phyloP scores from a whole-genome alignment of 768 basidiomycete genomes.

The Filobasidium wieringae region DNA sequence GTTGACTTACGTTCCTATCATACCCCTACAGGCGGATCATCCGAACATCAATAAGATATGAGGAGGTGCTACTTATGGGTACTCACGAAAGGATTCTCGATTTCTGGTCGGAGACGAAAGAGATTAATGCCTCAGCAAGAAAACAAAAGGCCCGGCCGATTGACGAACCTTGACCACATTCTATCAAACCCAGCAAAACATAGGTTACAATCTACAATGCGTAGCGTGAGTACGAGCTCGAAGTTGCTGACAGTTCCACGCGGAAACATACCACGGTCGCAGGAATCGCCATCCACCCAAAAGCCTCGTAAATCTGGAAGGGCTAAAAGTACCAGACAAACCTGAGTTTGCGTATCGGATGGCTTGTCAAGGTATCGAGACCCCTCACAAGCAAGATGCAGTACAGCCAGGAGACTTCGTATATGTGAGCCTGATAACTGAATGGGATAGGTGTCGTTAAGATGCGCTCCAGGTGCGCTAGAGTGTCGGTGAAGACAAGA shows the following conservation, averaged over 20 bases:
- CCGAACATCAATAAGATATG: background rate
- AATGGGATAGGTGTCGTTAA: conserved; percentile 36
- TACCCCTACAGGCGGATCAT: background rate
- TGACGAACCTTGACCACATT: conserved; percentile 12
- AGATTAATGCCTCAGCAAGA: background rate
- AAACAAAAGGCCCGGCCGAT: background rate
- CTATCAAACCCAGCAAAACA: conserved; percentile 26
- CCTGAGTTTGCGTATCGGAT: background rate
- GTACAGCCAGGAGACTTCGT: conserved; percentile 34
- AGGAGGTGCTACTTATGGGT: background rate
- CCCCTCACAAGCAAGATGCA: conserved; percentile 21
- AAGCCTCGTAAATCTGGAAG: conserved; percentile 33
- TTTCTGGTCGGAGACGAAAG: conserved; percentile 1
- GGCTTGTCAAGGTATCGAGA: background rate
- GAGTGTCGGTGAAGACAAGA: conserved; percentile 22
- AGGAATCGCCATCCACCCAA: conserved; percentile 35
- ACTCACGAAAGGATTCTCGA: conserved; percentile 17
- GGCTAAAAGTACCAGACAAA: conserved; percentile 9
- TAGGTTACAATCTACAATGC: conserved; percentile 24
- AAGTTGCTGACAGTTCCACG: background rate
- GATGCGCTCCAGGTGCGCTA: conserved; percentile 31
- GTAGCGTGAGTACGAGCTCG: background rate
- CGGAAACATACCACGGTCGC: conserved; percentile 25
- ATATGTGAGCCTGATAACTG: conserved; percentile 33
- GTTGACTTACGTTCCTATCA: conserved; percentile 9